Percentiles rank a stretch among this genome's conserved stretches.
These are phyloP conservation scores for Sabuloglossum arenarium DNA, from an alignment of 495 filamentous ascomycete genomes.

Conservation along the genomic window DNA sequence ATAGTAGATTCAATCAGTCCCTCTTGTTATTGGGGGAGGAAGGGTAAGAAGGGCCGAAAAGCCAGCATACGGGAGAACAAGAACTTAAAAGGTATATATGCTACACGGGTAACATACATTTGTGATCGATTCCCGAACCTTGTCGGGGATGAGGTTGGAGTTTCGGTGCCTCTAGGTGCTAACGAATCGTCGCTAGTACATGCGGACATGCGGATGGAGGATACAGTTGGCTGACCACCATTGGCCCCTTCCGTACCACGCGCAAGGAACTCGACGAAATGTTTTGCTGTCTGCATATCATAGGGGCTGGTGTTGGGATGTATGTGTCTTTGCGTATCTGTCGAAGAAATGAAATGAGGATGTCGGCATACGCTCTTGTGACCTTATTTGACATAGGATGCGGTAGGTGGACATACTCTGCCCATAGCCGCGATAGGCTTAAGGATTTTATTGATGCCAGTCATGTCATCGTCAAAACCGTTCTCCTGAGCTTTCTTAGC, in stretches of 20 bases:
- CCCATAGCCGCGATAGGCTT: neutral
- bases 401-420: neutral
- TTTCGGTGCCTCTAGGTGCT: neutral
- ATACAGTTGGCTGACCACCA: neutral
- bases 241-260: neutral
- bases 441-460: neutral
- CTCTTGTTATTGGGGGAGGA: no score
- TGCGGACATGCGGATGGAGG: neutral
- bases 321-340: neutral
- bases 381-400: neutral
- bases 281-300: neutral
- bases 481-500: neutral
- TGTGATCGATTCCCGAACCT: neutral
- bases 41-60: no score
- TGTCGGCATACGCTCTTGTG: neutral
- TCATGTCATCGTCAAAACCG: neutral
- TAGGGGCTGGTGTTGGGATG: neutral
- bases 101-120: neutral
- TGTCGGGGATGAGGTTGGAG: neutral
- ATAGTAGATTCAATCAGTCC: neutral
- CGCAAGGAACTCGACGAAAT: neutral
- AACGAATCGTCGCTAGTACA: neutral
- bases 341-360: neutral
- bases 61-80: no score
- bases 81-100: neutral